Base-by-base conservation (phyloP, 1,284 basidiomycete genomes). In the Neonothopanus nambi region DNA sequence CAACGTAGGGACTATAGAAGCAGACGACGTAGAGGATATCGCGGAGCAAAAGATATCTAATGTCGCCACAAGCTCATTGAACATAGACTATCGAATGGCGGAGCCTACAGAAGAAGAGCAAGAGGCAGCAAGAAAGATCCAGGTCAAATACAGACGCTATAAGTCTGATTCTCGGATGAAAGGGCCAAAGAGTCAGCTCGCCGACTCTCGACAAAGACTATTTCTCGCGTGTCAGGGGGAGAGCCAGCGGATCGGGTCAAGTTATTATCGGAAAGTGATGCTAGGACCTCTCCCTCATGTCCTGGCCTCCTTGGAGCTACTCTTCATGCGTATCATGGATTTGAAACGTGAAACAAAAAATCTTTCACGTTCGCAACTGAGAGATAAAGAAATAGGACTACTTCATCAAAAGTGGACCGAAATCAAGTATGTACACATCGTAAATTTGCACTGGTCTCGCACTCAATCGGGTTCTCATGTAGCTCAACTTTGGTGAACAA, bases 241-340 rank as follows among this genome's bases (percentile, higher is more conserved):
- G 24, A 65, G 70, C 3, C 55, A 54, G 12, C 57, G 62, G 3
- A 76, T 76, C 73, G 55, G 65, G 6, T 46, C 53, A 21, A 61
- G 60, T 17, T 59, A 55, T 18, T 82, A 83, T 58, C 72, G 72
- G n/a, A 53, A 67, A 2, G 63, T 79, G 13, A 80, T 76, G 61
- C 67, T 81, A 2, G 79, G 80, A 1, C 74, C 78, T 5, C 64
- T 84, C 3, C 79, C 81, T 0, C 76, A 74, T 57, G 62, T 80
- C 3, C 66, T 81, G 20, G 62, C 75, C 3, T 78, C 71, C 54
- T 67, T 84, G 17, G 73, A 81, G 21, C 60, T 65, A 17, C 64
- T 71, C 11, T 63, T 69, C 11, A 48, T 57, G 1, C 50, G 67
- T 20, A 60, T 69, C 1, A 55, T 64, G 33, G 57, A 64, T 1